A percentile compares a stretch with the other conserved stretches of the same genome.
Evolutionary conservation across 495 filamentous ascomycete genomes (phyloP).

Genomic region (Geoglossum glabrum): DNA sequence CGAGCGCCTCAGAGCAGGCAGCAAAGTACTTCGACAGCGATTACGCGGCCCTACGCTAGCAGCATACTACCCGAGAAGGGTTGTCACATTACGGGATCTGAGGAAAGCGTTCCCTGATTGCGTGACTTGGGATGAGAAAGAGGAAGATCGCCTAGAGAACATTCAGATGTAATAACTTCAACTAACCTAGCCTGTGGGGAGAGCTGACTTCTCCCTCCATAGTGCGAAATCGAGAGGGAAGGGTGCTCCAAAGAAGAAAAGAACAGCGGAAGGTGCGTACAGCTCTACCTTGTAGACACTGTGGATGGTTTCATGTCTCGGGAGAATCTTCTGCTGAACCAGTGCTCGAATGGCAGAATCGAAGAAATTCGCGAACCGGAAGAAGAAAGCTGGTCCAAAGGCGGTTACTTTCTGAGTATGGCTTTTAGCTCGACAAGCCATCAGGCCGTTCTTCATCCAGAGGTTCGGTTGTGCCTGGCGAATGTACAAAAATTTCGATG

Average conservation of each 20-base stretch:
- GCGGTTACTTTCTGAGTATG: background rate
- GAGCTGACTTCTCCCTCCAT: background rate
- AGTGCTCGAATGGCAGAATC: constrained; percentile 1
- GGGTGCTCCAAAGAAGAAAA: constrained; percentile 81
- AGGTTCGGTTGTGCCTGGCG: background rate
- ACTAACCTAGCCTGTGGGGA: background rate
- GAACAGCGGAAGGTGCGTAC: constrained; percentile 39
- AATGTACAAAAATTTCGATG: background rate
- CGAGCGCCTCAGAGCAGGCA: constrained; percentile 54
- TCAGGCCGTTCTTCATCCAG: background rate
- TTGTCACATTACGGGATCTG: constrained; percentile 48
- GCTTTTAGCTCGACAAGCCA: background rate
- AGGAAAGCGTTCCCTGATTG: constrained; percentile 38
- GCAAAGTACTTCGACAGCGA: constrained; percentile 70
- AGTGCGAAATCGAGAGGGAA: constrained; percentile 67
- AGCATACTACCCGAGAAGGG: constrained; percentile 67
- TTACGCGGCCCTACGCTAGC: constrained; percentile 57
- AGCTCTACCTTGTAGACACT: background rate
- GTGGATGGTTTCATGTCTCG: background rate
- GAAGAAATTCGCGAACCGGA: constrained; percentile 5
- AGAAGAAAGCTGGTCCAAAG: constrained; percentile 2
- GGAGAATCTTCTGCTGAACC: background rate
- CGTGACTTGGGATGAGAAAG: constrained; percentile 47
- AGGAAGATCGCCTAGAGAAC: constrained; percentile 60
- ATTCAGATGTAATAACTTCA: constrained; percentile 35